These are phyloP conservation scores for Metrosideros polymorpha DNA, from an alignment of 441 rosid species.

Conservation along the genomic window DNA sequence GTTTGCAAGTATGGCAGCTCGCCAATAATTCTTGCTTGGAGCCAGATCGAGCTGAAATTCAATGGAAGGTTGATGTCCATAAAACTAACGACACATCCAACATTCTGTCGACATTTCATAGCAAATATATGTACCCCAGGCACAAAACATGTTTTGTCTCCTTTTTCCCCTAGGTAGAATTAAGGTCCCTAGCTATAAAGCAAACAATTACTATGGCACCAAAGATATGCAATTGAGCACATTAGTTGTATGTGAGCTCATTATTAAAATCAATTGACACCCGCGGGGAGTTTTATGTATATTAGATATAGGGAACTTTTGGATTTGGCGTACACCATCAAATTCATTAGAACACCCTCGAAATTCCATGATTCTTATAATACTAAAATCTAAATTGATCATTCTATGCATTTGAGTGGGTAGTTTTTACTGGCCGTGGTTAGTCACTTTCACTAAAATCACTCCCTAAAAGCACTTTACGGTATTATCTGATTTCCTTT, in stretches of 20 bases:
- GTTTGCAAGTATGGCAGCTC: neutral
- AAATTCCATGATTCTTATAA: neutral
- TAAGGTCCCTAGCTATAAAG: too few species aligned
- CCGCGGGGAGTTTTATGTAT: neutral
- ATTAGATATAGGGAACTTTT: neutral
- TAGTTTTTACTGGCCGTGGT: neutral
- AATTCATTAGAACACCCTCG: neutral
- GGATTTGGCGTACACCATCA: neutral
- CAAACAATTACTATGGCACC: neutral
- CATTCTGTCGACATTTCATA: neutral
- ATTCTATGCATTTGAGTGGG: neutral
- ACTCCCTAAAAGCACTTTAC: neutral
- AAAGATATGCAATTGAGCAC: neutral
- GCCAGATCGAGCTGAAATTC: neutral
- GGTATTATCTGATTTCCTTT: neutral
- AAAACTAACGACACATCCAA: neutral
- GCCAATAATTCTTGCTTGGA: neutral
- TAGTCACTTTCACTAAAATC: neutral
- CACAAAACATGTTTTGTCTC: neutral
- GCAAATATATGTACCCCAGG: neutral
- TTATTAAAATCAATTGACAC: neutral
- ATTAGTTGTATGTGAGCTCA: accelerated
- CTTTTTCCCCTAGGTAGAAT: too few species aligned
- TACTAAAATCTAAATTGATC: neutral
- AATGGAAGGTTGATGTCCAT: neutral